A percentile compares a stretch with the other conserved stretches of the same genome.
Conservation (phyloP, 1,139 yeast genomes). For the Protomyces arabidopsidicola region DNA sequence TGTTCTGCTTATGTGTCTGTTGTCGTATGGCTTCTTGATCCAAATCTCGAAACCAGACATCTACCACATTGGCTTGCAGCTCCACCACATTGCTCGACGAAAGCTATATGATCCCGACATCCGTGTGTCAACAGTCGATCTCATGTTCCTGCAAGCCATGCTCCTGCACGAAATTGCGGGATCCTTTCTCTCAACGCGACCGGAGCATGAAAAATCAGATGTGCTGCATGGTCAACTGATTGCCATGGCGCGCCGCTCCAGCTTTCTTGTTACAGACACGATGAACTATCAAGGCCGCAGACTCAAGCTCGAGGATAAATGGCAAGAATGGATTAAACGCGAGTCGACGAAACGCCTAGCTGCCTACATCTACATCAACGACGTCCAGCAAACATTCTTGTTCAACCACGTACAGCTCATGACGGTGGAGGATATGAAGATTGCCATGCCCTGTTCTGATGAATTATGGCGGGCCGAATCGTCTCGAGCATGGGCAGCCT, state of each 20-base stretch:
- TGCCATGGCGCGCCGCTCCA: conserved; percentile 9
- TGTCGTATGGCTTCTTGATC: background rate
- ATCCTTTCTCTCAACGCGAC: background rate
- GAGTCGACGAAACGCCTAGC: conserved; percentile 5
- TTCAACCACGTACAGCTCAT: background rate
- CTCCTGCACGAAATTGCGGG: background rate
- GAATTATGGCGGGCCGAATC: background rate
- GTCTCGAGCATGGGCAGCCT: background rate
- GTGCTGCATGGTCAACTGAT: conserved; percentile 7
- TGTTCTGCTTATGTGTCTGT: background rate
- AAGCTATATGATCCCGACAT: conserved; percentile 3
- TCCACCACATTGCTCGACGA: background rate
- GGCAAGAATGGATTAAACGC: conserved; percentile 2
- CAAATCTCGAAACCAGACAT: background rate
- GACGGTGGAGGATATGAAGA: conserved; percentile 8
- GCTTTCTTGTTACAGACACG: background rate
- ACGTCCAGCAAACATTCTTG: conserved; percentile 1
- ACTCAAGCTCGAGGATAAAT: background rate
- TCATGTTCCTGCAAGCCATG: conserved; percentile 7
- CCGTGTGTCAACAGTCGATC: background rate
- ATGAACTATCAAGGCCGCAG: background rate
- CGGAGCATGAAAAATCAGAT: conserved; percentile 6
- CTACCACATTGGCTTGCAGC: background rate
- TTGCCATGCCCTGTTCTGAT: conserved; percentile 2
- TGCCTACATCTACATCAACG: background rate